Evolutionary conservation across 2,329 filamentous ascomycete genomes (phyloP).

Genomic region (Diplodia mutila): DNA sequence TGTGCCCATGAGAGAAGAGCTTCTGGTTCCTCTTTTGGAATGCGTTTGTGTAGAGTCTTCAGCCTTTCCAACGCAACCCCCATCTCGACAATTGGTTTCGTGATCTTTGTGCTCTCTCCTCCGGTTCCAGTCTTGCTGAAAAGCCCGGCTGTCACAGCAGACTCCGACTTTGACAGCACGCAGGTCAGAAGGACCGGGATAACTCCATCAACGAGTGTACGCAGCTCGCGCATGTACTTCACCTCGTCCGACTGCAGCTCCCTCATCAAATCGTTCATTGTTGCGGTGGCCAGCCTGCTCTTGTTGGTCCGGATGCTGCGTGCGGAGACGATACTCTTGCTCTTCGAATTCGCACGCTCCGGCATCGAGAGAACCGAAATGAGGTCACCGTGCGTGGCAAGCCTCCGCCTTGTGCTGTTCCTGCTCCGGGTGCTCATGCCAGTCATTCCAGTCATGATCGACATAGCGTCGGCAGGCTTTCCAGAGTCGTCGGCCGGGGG

Average conservation of each 20-base stretch:
- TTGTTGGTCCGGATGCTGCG: conserved; percentile 77
- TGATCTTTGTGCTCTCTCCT: conserved; percentile 59
- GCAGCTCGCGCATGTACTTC: conserved; percentile 87
- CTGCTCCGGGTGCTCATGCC: conserved; percentile 41
- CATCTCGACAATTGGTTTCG: conserved; percentile 91
- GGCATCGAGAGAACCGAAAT: conserved; percentile 87
- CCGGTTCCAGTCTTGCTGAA: conserved; percentile 57
- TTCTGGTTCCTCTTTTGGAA: conserved; percentile 73
- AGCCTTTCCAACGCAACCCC: conserved; percentile 85
- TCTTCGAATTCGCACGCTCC: conserved; percentile 49
- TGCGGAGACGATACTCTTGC: conserved; percentile 69
- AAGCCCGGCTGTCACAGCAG: conserved; percentile 66
- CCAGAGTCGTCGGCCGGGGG: neutral
- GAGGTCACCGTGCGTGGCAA: conserved; percentile 91
- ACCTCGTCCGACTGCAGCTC: conserved; percentile 83
- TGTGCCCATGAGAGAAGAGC: conserved; percentile 81
- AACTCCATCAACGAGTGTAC: conserved; percentile 91
- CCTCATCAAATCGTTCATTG: conserved; percentile 73
- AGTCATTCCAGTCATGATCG: conserved; percentile 21
- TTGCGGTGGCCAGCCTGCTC: conserved; percentile 68
- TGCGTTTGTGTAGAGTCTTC: conserved; percentile 76
- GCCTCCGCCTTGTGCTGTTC: conserved; percentile 63
- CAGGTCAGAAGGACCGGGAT: conserved; percentile 89
- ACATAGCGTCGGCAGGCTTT: conserved; percentile 14
- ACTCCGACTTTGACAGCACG: conserved; percentile 73